Evolutionary conservation across 495 filamentous ascomycete species (phyloP), one percentile per base, ranked within the genome.

Genomic region (Tuber borchii): DNA sequence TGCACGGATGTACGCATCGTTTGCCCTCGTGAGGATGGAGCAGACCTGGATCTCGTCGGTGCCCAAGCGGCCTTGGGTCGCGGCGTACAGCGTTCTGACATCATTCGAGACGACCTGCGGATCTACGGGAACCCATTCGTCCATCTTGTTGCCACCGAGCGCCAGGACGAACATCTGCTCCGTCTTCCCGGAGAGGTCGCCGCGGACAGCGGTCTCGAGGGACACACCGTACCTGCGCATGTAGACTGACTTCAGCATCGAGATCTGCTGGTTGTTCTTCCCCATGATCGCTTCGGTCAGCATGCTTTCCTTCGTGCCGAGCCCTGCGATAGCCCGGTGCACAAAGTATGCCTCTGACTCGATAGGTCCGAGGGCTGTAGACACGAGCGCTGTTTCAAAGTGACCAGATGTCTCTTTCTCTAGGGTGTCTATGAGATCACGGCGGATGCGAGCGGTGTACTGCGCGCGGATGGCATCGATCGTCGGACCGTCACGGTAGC

Each of bases 201-300:
- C 88, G 71, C 88, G 88, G 74, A 98, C 90, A 75, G 91, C 92
- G 20, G 83, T 83, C 74, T 92, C 89, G 1, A 97, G 87, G 45
- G 87, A 84, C 7, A 82, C 82, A 31, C 85, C 84, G 85, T 90
- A 92, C 0, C 86, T 88, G 26, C 86, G 87, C 26, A 91, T 87
- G 82, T 97, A 98, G 65, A 88, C 88, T 65, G 85, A 81, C 81
- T 94, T 94, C 86, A 98, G 97, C 37, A 90, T 91, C 45, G 88
- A 85, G 14, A 98, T 86, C 82, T 97, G 93, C 26, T 93, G 92
- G 82, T 97, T 97, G 19, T 89, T 90, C 34, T 94, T 88, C 17
- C 91, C 88, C 7, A 97, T 88, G 2, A 98, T 87, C 20, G 95
- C 88, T 76, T 98, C 95, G 80, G 96, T 93, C 45, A 98, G 87